phyloP scores from a whole-genome alignment of 495 filamentous ascomycete species.

The Talaromyces trachyspermus region DNA sequence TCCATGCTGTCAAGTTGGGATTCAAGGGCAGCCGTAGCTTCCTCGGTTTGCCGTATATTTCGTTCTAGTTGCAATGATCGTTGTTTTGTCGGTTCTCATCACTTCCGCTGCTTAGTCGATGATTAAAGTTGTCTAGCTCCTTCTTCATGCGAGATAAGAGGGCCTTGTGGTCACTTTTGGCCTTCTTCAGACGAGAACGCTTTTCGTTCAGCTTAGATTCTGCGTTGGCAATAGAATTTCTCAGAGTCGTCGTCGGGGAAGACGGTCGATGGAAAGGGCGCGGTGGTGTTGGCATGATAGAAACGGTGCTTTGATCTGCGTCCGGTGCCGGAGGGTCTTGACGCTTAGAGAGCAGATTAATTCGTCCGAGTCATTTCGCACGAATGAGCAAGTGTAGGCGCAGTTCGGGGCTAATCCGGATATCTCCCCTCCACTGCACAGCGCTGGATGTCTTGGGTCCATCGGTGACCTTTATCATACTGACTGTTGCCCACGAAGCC shows the following conservation, averaged over 20 bases:
- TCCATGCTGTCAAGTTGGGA: conserved; percentile 59
- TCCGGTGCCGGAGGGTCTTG: conserved; percentile 68
- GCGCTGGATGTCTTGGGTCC: conserved; percentile 44
- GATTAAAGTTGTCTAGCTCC: conserved; percentile 69
- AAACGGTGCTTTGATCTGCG: conserved; percentile 54
- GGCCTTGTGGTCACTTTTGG: conserved; percentile 72
- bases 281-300: conserved; percentile 33
- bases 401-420: conserved; percentile 81
- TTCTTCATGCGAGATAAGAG: conserved; percentile 61
- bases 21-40: conserved; percentile 55
- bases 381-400: conserved; percentile 79
- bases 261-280: conserved; percentile 65
- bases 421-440: conserved; percentile 69
- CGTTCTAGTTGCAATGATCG: conserved; percentile 70
- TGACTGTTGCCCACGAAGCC: conserved; percentile 78
- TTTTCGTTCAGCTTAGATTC: conserved; percentile 73
- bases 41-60: conserved; percentile 77
- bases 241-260: conserved; percentile 83
- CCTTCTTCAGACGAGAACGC: conserved; percentile 63
- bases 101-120: conserved; percentile 63
- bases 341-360: conserved; percentile 72
- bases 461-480: conserved; percentile 50
- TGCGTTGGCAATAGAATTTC: conserved; percentile 74
- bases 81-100: conserved; percentile 76
- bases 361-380: conserved; percentile 63